phyloP scores from a whole-genome alignment of 495 filamentous ascomycete species.

The Tuber indicum region DNA sequence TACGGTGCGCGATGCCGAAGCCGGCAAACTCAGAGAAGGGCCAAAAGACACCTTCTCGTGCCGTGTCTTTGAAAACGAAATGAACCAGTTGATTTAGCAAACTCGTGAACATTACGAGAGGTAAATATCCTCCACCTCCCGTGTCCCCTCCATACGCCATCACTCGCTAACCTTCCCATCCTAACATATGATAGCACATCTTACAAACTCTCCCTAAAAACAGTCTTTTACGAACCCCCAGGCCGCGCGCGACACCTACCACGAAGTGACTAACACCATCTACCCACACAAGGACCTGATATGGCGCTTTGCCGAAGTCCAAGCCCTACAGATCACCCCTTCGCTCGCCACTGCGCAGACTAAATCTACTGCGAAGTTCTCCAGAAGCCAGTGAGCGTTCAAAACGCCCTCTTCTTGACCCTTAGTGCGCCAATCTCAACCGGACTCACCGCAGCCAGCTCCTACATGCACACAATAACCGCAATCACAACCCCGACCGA shows the following conservation, averaged over 20 bases:
- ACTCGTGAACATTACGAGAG: conserved; percentile 66
- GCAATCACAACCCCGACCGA: conserved; percentile 83
- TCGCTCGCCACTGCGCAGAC: conserved; percentile 91
- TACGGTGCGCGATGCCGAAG: conserved; percentile 57
- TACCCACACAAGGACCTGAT: conserved; percentile 76
- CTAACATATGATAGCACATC: conserved; percentile 47
- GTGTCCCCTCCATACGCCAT: neutral
- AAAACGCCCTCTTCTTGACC: conserved; percentile 62
- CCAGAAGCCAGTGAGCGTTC: conserved; percentile 64
- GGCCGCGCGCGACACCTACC: conserved; percentile 79
- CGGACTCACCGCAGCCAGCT: conserved; percentile 64
- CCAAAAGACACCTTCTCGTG: conserved; percentile 74
- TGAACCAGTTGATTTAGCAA: conserved; percentile 72
- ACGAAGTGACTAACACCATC: conserved; percentile 66
- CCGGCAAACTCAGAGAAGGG: conserved; percentile 60
- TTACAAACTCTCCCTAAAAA: conserved; percentile 90
- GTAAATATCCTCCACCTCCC: conserved; percentile 44
- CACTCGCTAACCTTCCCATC: conserved; percentile 37
- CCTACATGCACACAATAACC: conserved; percentile 68
- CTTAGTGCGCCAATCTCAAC: conserved; percentile 54
- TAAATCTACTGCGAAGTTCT: conserved; percentile 89
- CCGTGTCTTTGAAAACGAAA: conserved; percentile 83
- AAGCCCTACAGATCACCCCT: conserved; percentile 69
- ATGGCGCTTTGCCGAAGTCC: conserved; percentile 73
- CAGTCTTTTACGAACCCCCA: conserved; percentile 80